Evolutionary conservation across 208 protist genomes (phyloP), one percentile per base, ranked within the genome.

Genomic region (Acanthamoeba healyi): DNA sequence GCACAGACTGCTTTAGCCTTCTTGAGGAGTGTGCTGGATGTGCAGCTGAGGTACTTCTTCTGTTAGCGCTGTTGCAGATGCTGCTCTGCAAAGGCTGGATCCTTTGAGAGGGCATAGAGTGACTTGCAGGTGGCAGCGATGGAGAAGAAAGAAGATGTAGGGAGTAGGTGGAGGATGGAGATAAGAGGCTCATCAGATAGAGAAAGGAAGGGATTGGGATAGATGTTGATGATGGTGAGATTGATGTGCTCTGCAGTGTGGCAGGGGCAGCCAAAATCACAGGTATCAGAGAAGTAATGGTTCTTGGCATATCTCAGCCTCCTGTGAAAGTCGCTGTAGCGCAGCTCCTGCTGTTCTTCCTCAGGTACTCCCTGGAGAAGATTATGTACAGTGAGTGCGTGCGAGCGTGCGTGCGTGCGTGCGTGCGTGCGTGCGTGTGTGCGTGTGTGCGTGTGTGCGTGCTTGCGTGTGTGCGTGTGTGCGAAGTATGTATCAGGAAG

Each of bases 271-370:
- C 63, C 63, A 4, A 19, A 4, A 74, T 74, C 34, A 15, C 63
- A 74, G 29, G 34, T 74, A 15, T 15, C 15, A 15, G 9, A 19
- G 63, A 74, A 74, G 63, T 74, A 74, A 15, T 74, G 63, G 63
- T 15, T 74, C 34, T 65, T 65, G 58, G 24, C 58, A 65, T 65
- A 65, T n/a, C 58, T n/a, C 58, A 65, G 58, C 58, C 58, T n/a
- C 58, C 58, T n/a, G 19, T 24, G 24, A 24, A 65, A 19, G 24
- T 65, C 58, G 24, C 22, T n/a, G 24, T n/a, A 65, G 58, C 24
- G 24, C n/a, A 38, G 29, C 63, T 19, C 34, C 34, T 19, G n/a
- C 34, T 74, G 34, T 15, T 19, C n/a, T 15, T 74, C 14, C 34
- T 74, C 34, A 40, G 58, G 19, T n/a, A 19, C 58, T 24, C 24